These are phyloP conservation scores for Populus hybrid DNA, from an alignment of 441 rosid genomes.

Conservation along the genomic window DNA sequence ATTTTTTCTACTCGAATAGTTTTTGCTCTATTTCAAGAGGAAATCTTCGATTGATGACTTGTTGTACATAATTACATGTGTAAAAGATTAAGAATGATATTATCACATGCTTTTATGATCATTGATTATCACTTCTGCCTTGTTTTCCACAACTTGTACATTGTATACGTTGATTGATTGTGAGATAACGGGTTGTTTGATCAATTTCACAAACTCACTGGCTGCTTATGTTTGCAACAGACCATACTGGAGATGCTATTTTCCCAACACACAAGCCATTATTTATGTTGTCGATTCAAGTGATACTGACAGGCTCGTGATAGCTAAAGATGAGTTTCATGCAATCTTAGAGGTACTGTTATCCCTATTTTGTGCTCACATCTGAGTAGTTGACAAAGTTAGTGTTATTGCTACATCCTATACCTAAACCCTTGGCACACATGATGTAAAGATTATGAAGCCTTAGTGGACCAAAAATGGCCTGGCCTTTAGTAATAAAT, in stretches of 20 bases:
- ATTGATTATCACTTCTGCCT: background rate
- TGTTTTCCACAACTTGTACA: background rate
- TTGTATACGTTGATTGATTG: background rate
- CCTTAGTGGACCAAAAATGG: background rate
- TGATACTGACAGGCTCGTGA: constrained; percentile 72
- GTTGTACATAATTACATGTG: background rate
- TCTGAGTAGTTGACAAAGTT: background rate
- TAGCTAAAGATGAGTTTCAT: constrained; percentile 90
- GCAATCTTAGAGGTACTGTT: constrained; percentile 74
- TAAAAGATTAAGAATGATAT: background rate
- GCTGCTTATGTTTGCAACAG: constrained; percentile 34
- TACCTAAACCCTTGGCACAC: background rate
- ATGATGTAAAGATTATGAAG: background rate
- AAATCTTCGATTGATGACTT: background rate
- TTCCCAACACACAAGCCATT: constrained; percentile 87
- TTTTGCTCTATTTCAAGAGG: background rate
- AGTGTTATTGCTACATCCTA: background rate
- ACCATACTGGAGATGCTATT: constrained; percentile 96
- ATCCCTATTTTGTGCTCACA: background rate
- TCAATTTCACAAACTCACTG: background rate
- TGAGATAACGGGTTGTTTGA: background rate
- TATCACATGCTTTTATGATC: background rate
- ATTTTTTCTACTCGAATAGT: background rate
- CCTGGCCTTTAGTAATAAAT: background rate
- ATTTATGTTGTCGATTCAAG: constrained; percentile 90